Conservation (phyloP, 2,329 filamentous ascomycete genomes). For the Scedosporium minutisporum region DNA sequence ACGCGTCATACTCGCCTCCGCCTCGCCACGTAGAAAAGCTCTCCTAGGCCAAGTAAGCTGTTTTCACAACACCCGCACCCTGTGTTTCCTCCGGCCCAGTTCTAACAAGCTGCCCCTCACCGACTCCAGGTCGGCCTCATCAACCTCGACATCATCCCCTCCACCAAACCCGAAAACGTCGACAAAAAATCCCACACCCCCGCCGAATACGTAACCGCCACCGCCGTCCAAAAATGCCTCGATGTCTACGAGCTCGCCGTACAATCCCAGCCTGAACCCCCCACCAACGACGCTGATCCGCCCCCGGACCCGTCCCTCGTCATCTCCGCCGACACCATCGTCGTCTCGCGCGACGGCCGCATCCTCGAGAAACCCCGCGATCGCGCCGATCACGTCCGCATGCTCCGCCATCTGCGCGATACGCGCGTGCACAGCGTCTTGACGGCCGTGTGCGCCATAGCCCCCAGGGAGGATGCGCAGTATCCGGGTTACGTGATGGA, state of each 20-base stretch:
- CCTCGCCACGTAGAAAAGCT: slow-evolving; percentile 74
- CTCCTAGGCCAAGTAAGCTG: slow-evolving; percentile 59
- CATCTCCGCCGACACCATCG: slow-evolving; percentile 83
- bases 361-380: slow-evolving; percentile 87
- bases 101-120: neutral
- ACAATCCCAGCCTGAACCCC: slow-evolving; percentile 28
- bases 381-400: slow-evolving; percentile 71
- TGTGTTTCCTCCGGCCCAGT: no score
- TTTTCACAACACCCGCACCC: neutral
- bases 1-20: slow-evolving; percentile 81
- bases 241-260: slow-evolving; percentile 52
- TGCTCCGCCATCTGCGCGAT: slow-evolving; percentile 76
- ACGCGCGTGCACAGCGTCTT: slow-evolving; percentile 69
- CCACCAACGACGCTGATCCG: neutral
- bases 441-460: slow-evolving; percentile 76
- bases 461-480: slow-evolving; percentile 67
- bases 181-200: slow-evolving; percentile 65
- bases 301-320: slow-evolving; percentile 69
- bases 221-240: slow-evolving; percentile 73
- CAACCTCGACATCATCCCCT: slow-evolving; percentile 77
- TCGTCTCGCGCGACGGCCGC: slow-evolving; percentile 63
- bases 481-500: slow-evolving; percentile 81
- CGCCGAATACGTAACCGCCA: slow-evolving; percentile 84
- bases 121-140: slow-evolving; percentile 59
- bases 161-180: slow-evolving; percentile 74